phyloP scores from a whole-genome alignment of 2,329 filamentous ascomycete genomes.

The Trichoderma koningiopsis region DNA sequence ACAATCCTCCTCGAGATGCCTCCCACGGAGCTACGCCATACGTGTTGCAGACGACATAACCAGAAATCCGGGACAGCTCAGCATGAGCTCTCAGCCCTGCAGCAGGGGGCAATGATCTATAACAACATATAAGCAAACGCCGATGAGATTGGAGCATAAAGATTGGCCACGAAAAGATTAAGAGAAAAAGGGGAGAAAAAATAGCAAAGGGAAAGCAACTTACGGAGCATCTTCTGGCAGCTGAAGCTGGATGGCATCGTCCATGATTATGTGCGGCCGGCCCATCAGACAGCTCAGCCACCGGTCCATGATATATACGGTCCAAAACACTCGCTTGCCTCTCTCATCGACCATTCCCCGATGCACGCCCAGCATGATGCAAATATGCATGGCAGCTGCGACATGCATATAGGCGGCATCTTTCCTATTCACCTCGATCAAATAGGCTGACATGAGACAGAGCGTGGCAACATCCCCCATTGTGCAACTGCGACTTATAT shows the following conservation, averaged over 20 bases:
- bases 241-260: constrained; percentile 50
- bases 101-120: constrained; percentile 47
- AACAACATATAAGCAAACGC: background rate
- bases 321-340: constrained; percentile 54
- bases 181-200: background rate
- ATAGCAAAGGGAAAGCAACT: constrained; percentile 30
- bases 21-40: constrained; percentile 44
- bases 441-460: constrained; percentile 51
- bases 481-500: constrained; percentile 43
- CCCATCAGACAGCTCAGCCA: constrained; percentile 54
- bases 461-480: constrained; percentile 49
- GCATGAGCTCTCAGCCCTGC: constrained; percentile 50
- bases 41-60: constrained; percentile 51
- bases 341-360: constrained; percentile 47
- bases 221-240: constrained; percentile 46
- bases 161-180: background rate
- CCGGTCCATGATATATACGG: constrained; percentile 53
- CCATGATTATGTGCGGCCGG: constrained; percentile 49
- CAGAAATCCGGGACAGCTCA: constrained; percentile 50
- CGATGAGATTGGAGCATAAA: background rate
- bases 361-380: constrained; percentile 53
- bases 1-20: constrained; percentile 31
- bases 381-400: constrained; percentile 50
- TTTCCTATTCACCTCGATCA: constrained; percentile 52
- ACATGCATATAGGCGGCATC: constrained; percentile 53